A percentile compares a stretch with the other conserved stretches of the same genome.
Conservation (phyloP, 2,329 filamentous ascomycete genomes). For the Aaosphaeria arxii region DNA sequence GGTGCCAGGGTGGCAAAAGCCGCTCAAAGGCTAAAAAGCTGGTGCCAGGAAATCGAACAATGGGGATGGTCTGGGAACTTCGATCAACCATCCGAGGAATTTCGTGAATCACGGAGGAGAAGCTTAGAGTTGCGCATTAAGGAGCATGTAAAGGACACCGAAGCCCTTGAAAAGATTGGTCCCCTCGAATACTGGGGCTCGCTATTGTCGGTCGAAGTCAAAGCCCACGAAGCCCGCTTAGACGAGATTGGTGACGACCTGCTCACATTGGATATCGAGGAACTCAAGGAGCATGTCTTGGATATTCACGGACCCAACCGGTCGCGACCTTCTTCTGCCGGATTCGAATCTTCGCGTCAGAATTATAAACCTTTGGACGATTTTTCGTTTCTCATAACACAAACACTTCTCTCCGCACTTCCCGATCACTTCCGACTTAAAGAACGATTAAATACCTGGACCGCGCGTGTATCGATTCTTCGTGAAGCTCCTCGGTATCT, state of each 20-base stretch:
- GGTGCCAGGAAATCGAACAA: constrained; percentile 68
- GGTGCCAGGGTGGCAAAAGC: constrained; percentile 68
- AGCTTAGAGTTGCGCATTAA: constrained; percentile 31
- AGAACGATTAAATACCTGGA: constrained; percentile 74
- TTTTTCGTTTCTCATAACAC: constrained; percentile 83
- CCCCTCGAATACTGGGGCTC: constrained; percentile 64
- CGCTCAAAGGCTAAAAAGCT: constrained; percentile 68
- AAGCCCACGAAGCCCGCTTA: constrained; percentile 68
- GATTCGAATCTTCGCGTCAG: constrained; percentile 25
- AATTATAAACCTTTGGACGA: constrained; percentile 77
- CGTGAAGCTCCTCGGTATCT: constrained; percentile 70
- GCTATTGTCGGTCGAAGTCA: constrained; percentile 62
- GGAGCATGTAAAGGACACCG: constrained; percentile 25
- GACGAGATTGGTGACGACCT: constrained; percentile 70
- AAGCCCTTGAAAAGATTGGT: constrained; percentile 16
- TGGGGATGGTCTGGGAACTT: constrained; percentile 59
- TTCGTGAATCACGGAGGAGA: constrained; percentile 21
- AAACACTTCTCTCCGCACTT: constrained; percentile 84
- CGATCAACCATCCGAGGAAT: constrained; percentile 36
- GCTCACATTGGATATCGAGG: constrained; percentile 72
- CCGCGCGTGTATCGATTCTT: constrained; percentile 70
- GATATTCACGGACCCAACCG: constrained; percentile 64
- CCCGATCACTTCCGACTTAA: constrained; percentile 75
- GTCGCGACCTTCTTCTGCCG: constrained; percentile 45
- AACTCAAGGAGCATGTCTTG: constrained; percentile 84